Conservation (phyloP, 2,329 filamentous ascomycete genomes). For the Colletotrichum phormii region DNA sequence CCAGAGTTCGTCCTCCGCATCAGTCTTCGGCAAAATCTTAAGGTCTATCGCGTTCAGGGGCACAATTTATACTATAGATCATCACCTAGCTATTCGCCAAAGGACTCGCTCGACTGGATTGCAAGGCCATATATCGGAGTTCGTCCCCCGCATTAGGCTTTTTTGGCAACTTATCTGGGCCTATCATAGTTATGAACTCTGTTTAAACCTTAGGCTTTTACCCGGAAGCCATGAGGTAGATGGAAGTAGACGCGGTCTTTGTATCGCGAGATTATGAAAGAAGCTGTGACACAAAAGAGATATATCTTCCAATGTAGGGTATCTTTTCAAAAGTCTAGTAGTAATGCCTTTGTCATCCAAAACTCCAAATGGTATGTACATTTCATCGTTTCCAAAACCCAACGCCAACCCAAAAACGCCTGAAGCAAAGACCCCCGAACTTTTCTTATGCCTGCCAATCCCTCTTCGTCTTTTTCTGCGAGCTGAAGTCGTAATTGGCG, state of each 20-base stretch:
- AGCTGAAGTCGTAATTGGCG: conserved; percentile 45
- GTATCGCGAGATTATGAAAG: background rate
- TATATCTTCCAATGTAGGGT: background rate
- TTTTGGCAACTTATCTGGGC: too few relatives aligned
- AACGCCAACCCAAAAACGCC: background rate
- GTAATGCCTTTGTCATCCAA: background rate
- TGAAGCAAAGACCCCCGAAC: background rate
- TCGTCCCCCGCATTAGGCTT: too few relatives aligned
- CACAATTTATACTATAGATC: too few relatives aligned
- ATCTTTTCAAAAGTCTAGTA: background rate
- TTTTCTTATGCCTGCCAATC: background rate
- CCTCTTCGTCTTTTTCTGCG: background rate
- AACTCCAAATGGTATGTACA: background rate
- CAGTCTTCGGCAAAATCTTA: too few relatives aligned
- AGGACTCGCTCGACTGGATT: too few relatives aligned
- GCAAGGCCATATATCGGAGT: too few relatives aligned
- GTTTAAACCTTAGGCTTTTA: too few relatives aligned
- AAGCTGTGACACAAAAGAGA: background rate
- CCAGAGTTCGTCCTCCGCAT: too few relatives aligned
- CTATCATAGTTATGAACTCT: too few relatives aligned
- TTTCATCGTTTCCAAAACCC: background rate
- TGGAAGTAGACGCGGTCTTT: background rate
- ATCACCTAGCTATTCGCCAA: too few relatives aligned
- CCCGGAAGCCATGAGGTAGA: background rate
- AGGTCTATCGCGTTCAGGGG: too few relatives aligned